Conservation (phyloP, 768 basidiomycete genomes). For the Rhodocollybia butyracea region DNA sequence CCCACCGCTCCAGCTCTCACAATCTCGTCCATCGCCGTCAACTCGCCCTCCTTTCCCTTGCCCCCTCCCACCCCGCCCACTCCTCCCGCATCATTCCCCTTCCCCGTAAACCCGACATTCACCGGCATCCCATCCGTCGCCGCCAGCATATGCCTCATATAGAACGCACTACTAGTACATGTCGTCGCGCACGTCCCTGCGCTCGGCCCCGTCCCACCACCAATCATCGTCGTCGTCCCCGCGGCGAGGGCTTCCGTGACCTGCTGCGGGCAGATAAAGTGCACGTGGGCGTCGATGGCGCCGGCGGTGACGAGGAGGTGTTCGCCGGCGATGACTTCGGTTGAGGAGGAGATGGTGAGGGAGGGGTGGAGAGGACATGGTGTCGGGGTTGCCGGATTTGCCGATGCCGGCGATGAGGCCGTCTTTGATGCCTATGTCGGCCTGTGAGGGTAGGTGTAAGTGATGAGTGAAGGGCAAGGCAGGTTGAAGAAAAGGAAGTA, state of each 20-base stretch:
- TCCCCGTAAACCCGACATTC: constrained; percentile 95
- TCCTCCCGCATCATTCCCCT: constrained; percentile 90
- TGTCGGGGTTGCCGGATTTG: constrained; percentile 96
- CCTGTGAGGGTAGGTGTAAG: constrained; percentile 41
- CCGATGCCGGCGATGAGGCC: constrained; percentile 86
- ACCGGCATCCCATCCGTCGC: constrained; percentile 89
- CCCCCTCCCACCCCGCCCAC: too few species aligned
- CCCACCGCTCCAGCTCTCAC: constrained; percentile 83
- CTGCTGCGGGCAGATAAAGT: constrained; percentile 94
- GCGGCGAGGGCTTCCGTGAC: constrained; percentile 80
- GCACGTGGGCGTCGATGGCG: constrained; percentile 87
- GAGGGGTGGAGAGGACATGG: constrained; percentile 76
- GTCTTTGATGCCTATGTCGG: constrained; percentile 89
- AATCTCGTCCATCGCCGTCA: constrained; percentile 72
- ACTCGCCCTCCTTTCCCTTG: too few species aligned
- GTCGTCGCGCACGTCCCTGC: constrained; percentile 92
- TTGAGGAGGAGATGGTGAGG: constrained; percentile 84
- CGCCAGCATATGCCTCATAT: constrained; percentile 86
- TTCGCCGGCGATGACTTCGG: constrained; percentile 95
- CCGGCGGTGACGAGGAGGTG: constrained; percentile 93
- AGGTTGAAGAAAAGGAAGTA: too few species aligned
- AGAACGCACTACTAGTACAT: constrained; percentile 88
- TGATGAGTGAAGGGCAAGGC: not conserved
- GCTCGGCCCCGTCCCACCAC: constrained; percentile 93
- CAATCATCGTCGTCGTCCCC: constrained; percentile 92